Base-by-base conservation (phyloP, 495 filamentous ascomycete genomes). In the Hyaloscypha hepaticicola region DNA sequence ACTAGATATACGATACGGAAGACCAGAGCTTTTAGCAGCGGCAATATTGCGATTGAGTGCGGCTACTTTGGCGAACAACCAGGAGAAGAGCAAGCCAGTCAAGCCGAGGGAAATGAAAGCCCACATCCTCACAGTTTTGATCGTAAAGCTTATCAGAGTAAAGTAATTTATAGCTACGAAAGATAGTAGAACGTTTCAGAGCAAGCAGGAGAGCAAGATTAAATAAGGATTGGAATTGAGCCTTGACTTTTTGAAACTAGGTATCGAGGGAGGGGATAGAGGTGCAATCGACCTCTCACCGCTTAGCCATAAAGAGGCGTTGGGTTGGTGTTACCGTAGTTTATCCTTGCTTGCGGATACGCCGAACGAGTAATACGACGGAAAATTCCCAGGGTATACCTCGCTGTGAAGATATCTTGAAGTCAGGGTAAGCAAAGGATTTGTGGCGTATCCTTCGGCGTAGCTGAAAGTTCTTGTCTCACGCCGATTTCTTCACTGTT, bases 1-100 rank as follows among this genome's bases (percentile, higher is more conserved):
- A 68, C 61, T 33, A 48, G 66, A 60, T 11, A 68, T 28, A 22
- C 33, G 16, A 58, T 64, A 68, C 16, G 66, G 55, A 25, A 68
- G 29, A 16, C 66, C 61, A 27, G 61, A 68, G 14, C 6, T 19
- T 53, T 64, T 68, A 21, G 61, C 66, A 29, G 29, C 34, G 2
- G 57, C 25, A 29, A 60, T 64, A 59, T 67, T 67, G 11, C 31
- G 41, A 14, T 49, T 8, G n/a, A 63, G 31, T 19, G 59, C 52
- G 41, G 33, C 4, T 9, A 63, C 21, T 26, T 58, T 21, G 12
- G 25, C 59, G 12, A 25, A 21, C 8, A 67, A 11, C 65, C 65
- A 67, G 25, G 58, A 25, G 3, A 53, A n/a, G 0, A 38, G 33
- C 12, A 67, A 12, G 38, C 26, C 26, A 49, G 11, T 49, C 24